These are phyloP conservation scores for Aspergillus heteromorphus DNA, from an alignment of 495 filamentous ascomycete genomes.

Conservation along the genomic window DNA sequence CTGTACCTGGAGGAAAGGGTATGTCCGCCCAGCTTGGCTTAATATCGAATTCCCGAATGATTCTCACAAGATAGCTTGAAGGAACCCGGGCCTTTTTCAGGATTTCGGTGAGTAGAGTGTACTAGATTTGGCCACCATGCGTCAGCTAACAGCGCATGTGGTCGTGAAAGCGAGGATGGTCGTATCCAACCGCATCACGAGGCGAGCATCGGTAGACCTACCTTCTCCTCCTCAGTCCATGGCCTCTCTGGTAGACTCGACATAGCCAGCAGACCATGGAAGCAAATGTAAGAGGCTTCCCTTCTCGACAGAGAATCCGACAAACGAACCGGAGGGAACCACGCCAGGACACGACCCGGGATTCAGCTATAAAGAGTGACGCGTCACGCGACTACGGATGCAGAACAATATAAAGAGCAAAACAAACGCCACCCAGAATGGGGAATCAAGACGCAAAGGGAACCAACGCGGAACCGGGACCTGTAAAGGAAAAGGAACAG, in stretches of 20 bases:
- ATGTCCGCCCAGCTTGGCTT: slow-evolving; percentile 53
- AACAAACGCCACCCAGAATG: slow-evolving; percentile 8
- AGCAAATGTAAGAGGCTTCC: slow-evolving; percentile 17
- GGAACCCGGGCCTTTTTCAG: slow-evolving; percentile 52
- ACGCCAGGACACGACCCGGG: neutral
- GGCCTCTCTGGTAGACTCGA: slow-evolving; percentile 45
- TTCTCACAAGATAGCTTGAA: slow-evolving; percentile 41
- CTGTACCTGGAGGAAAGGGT: slow-evolving; percentile 49
- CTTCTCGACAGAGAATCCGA: slow-evolving; percentile 11
- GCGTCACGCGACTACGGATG: slow-evolving; percentile 14
- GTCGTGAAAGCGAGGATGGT: neutral
- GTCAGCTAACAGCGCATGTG: slow-evolving; percentile 10
- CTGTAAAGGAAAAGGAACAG: no score
- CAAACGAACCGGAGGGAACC: slow-evolving; percentile 2
- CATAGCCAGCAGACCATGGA: slow-evolving; percentile 43
- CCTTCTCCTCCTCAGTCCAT: slow-evolving; percentile 58
- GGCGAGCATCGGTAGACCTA: slow-evolving; percentile 22
- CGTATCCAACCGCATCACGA: neutral
- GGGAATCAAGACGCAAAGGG: no score
- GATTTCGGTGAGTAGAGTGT: slow-evolving; percentile 55
- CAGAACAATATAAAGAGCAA: slow-evolving; percentile 5
- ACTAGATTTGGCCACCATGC: slow-evolving; percentile 20
- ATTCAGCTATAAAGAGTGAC: slow-evolving; percentile 8
- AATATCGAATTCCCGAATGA: slow-evolving; percentile 47
- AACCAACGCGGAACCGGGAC: no score